Conservation (phyloP, 2,329 filamentous ascomycete species). For the Colletotrichum zoysiae region DNA sequence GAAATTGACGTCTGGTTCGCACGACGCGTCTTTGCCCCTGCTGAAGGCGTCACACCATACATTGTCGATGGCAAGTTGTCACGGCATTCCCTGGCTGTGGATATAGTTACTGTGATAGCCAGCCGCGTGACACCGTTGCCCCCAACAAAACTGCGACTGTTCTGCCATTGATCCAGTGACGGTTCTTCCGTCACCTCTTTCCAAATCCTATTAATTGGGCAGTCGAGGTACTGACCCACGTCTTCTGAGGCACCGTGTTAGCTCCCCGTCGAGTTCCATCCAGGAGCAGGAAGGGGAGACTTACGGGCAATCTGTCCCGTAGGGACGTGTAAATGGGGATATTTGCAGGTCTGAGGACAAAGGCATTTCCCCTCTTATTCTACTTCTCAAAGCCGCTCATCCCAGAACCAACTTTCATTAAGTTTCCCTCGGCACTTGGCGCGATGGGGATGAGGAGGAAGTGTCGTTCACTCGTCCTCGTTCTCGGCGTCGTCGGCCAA, state of each 20-base stretch:
- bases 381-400: neutral
- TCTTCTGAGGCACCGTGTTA: neutral
- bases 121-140: neutral
- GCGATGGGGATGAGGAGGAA: neutral
- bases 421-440: neutral
- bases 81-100: neutral
- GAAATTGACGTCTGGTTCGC: neutral
- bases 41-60: neutral
- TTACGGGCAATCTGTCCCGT: slow-evolving; percentile 31
- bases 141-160: neutral
- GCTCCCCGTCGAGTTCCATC: neutral
- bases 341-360: neutral
- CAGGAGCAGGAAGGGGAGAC: neutral
- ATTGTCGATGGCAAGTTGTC: neutral
- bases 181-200: neutral
- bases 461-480: slow-evolving; percentile 25
- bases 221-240: neutral
- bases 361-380: neutral
- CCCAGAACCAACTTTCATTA: slow-evolving; percentile 3
- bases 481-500: slow-evolving; percentile 25
- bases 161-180: neutral
- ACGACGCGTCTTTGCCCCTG: neutral
- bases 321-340: neutral
- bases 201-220: neutral
- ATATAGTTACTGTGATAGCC: neutral